phyloP scores from a whole-genome alignment of 2,329 filamentous ascomycete genomes.

The Aspergillus sp. region DNA sequence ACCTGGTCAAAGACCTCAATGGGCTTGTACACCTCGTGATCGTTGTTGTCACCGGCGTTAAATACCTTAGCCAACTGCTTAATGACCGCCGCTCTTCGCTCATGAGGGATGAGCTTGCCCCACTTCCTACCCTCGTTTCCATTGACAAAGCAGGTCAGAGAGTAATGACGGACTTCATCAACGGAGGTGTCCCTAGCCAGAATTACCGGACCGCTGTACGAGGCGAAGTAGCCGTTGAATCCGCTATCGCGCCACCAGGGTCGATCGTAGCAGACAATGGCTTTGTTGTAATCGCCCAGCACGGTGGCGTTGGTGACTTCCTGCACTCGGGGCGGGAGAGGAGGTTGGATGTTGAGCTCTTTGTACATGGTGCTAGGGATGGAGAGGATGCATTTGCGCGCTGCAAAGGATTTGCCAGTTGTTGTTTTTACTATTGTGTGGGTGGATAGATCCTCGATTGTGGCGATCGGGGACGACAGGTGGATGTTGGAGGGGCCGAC shows the following conservation, averaged over 20 bases:
- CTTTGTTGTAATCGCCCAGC: conserved; percentile 41
- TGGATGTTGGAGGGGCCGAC: background rate
- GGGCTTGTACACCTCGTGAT: conserved; percentile 37
- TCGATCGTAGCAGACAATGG: conserved; percentile 43
- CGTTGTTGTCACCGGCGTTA: conserved; percentile 17
- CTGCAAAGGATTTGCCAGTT: conserved; percentile 3
- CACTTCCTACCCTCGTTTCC: conserved; percentile 39
- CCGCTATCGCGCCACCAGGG: conserved; percentile 39
- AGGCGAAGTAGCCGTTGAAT: conserved; percentile 43
- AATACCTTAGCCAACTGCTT: conserved; percentile 36
- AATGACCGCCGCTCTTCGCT: conserved; percentile 24
- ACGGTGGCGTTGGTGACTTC: conserved; percentile 31
- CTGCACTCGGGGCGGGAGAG: conserved; percentile 32
- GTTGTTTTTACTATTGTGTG: conserved; percentile 9
- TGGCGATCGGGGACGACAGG: background rate
- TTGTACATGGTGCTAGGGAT: conserved; percentile 53
- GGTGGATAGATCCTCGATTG: conserved; percentile 2
- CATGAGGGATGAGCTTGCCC: conserved; percentile 30
- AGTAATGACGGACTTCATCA: conserved; percentile 25
- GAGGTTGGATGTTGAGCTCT: conserved; percentile 50
- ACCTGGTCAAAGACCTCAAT: conserved; percentile 35
- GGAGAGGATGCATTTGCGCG: conserved; percentile 49
- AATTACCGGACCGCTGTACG: conserved; percentile 40
- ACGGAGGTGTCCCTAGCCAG: conserved; percentile 45
- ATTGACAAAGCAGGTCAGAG: conserved; percentile 45